Percentiles rank a stretch among this genome's conserved stretches.
Evolutionary conservation across 306 rosid genomes (phyloP).

Genomic region (Cicer pinnatifidum): DNA sequence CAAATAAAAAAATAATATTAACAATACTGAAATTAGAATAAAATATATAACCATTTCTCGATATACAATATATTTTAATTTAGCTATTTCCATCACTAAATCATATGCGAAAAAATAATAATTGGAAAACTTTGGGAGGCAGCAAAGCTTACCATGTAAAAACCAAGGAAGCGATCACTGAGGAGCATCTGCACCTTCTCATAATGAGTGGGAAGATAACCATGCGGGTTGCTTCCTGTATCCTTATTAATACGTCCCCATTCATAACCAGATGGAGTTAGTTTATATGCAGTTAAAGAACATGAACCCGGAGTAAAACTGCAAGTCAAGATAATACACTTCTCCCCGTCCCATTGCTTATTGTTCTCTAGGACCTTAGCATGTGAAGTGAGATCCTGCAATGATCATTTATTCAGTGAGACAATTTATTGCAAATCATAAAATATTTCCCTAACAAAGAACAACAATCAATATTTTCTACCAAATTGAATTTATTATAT

Average conservation of each 20-base stretch:
- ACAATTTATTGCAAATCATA: background rate
- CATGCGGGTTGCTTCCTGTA: conserved; percentile 95
- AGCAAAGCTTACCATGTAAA: conserved; percentile 79
- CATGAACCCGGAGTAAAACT: conserved; percentile 99
- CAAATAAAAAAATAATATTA: background rate
- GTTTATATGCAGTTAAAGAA: conserved; percentile 92
- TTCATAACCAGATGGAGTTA: conserved; percentile 95
- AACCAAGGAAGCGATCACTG: conserved; percentile 97
- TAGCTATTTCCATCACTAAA: background rate
- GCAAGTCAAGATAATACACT: conserved; percentile 91
- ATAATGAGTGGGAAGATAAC: conserved; percentile 96
- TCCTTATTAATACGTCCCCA: conserved; percentile 99
- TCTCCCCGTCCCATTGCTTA: conserved; percentile 99
- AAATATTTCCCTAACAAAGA: background rate
- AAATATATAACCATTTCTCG: background rate
- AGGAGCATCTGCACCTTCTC: conserved; percentile 99
- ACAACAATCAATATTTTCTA: too few relatives aligned
- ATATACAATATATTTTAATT: background rate
- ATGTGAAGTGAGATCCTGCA: conserved; percentile 94
- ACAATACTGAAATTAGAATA: background rate
- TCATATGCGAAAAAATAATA: background rate
- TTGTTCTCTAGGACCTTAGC: conserved; percentile 92
- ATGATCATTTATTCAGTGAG: conserved; percentile 30
- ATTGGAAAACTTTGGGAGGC: background rate
- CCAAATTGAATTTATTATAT: background rate